Base-by-base conservation (phyloP, 1,139 yeast species). In the Candida tetrigidarum region DNA sequence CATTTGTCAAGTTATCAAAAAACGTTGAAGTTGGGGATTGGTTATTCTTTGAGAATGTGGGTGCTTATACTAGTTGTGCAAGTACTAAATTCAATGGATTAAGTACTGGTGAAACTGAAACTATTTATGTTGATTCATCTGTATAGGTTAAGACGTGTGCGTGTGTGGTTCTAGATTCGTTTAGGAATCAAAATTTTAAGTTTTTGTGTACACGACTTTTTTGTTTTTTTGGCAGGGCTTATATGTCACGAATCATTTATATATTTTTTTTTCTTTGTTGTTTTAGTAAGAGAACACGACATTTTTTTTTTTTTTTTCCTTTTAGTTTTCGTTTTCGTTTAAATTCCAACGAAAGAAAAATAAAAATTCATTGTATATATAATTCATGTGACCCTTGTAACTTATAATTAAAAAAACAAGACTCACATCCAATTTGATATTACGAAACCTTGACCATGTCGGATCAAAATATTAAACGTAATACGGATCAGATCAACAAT, bases 41-140 rank as follows among this genome's bases (percentile, higher is more conserved):
- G 98, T 66, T 93, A 49, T 89, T 84, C 66, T 92, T 93, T 67
- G 77, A 84, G 38, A 76, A 84, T 52, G 69, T 89, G 51, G 99
- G 99, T 12, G 98, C 99, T n/a, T 93, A 93, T 67, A 92, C 98
- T 10, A 74, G 86, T 29, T 89, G 93, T 36, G 97, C 98, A 7
- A 81, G 96, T 29, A 89, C 97, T 11, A 78, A 83, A 39, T 92
- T 92, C 72, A 86, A 92, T 62, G 98, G 98, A 22, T 92, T 92
- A 62, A 79, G 80, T 55, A 46, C 42, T 39, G 80, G 79, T 47
- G 63, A 66, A 18, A 84, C 88, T 30, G 75, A 78, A 36, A 83
- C 84, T 41, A 66, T 79, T 44, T 87, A 84, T 60, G 85, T 87
- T 44, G 69, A 76, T 58, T 79, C 84, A 28, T 74, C 71, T 41